These are phyloP conservation scores for Aegle marmelos DNA, from an alignment of 345 rosid species.

Conservation along the genomic window DNA sequence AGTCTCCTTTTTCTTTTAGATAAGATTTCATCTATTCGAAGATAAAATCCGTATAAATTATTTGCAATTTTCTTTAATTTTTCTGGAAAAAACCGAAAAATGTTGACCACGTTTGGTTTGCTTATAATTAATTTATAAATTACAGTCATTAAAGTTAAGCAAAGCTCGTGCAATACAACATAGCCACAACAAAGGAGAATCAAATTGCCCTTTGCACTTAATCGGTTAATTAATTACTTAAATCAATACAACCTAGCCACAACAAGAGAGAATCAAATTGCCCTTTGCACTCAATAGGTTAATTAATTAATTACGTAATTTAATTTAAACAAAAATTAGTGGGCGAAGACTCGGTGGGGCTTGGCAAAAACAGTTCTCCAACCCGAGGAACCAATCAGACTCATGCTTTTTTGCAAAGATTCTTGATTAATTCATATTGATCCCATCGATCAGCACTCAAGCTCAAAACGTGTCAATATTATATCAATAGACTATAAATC, in stretches of 20 bases:
- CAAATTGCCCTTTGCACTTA: background rate
- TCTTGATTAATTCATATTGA: background rate
- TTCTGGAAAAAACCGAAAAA: too few relatives aligned
- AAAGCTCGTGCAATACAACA: slow-evolving; percentile 22
- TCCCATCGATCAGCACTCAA: too few relatives aligned
- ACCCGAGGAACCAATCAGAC: slow-evolving; percentile 42
- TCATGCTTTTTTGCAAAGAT: slow-evolving; percentile 1
- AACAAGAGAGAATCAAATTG: slow-evolving; percentile 12
- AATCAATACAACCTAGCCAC: slow-evolving; percentile 30
- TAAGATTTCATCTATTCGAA: too few relatives aligned
- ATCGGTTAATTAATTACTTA: background rate
- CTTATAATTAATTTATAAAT: background rate
- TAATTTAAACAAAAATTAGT: background rate
- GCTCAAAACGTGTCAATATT: too few relatives aligned
- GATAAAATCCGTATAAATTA: too few relatives aligned
- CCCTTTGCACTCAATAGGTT: background rate
- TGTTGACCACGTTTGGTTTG: background rate
- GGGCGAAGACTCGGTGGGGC: slow-evolving; percentile 24
- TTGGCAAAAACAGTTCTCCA: slow-evolving; percentile 28
- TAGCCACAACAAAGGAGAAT: slow-evolving; percentile 20
- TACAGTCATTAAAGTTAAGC: background rate
- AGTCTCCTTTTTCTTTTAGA: too few relatives aligned
- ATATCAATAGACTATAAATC: too few relatives aligned
- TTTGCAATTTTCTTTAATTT: too few relatives aligned
- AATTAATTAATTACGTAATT: background rate